Conservation (phyloP, 495 filamentous ascomycete species). For the Aspergillus sclerotioniger region DNA sequence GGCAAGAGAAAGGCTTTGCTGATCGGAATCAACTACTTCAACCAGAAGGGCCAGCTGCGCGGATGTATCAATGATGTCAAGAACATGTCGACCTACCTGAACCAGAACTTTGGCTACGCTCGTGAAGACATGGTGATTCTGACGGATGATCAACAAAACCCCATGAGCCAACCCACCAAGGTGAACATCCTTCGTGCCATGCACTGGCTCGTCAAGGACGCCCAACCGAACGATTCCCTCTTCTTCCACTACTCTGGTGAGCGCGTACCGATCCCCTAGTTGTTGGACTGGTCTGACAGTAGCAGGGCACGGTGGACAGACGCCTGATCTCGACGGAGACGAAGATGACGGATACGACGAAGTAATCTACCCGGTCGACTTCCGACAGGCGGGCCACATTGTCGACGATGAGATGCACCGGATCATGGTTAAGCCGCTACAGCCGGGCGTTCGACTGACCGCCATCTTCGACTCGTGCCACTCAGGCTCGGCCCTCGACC, state of each 20-base stretch:
- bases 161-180: constrained; percentile 95
- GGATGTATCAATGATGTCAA: constrained; percentile 99
- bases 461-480: constrained; percentile 99
- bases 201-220: constrained; percentile 98
- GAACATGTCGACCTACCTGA: constrained; percentile 93
- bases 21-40: constrained; percentile 98
- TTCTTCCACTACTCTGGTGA: constrained; percentile 98
- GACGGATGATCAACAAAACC: constrained; percentile 95
- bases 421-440: constrained; percentile 86
- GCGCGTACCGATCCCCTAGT: constrained; percentile 19
- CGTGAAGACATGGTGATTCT: constrained; percentile 97
- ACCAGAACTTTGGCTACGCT: constrained; percentile 88
- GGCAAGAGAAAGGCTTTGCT: constrained; percentile 88
- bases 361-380: constrained; percentile 97
- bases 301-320: constrained; percentile 91
- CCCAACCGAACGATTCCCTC: constrained; percentile 87
- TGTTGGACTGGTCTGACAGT: constrained; percentile 6
- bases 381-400: constrained; percentile 85
- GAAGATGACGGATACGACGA: constrained; percentile 97
- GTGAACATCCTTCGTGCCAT: constrained; percentile 94
- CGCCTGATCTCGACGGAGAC: constrained; percentile 91
- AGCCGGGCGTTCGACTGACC: constrained; percentile 83
- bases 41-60: constrained; percentile 83
- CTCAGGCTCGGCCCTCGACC: constrained; percentile 90
- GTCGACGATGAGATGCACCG: constrained; percentile 98